Percentiles rank a stretch among this genome's conserved stretches.
phyloP scores from a whole-genome alignment of 2,329 filamentous ascomycete genomes.

The Fonsecaea monophora region DNA sequence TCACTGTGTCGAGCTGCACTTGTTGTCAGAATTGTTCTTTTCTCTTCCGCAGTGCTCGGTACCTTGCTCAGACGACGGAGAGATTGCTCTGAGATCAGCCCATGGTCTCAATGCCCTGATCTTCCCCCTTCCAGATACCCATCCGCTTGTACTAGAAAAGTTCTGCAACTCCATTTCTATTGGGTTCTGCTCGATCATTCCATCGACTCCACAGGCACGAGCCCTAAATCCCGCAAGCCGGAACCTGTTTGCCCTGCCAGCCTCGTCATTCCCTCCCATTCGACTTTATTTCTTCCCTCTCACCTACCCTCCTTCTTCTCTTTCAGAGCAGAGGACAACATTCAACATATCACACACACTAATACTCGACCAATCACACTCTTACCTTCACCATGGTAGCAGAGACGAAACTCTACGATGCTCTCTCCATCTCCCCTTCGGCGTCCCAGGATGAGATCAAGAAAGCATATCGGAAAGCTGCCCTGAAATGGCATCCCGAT shows the following conservation, averaged over 20 bases:
- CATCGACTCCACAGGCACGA: constrained; percentile 26
- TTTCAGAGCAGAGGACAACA: constrained; percentile 40
- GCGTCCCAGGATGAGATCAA: constrained; percentile 95
- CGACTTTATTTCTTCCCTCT: constrained; percentile 27
- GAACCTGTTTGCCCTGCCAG: constrained; percentile 15
- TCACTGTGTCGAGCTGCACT: neutral
- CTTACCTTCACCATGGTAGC: constrained; percentile 73
- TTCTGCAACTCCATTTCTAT: neutral
- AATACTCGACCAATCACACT: constrained; percentile 30
- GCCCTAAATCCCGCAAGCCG: constrained; percentile 31
- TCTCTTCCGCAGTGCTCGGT: neutral
- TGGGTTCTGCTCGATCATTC: constrained; percentile 33
- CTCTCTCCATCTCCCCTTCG: constrained; percentile 76
- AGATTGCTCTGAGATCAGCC: constrained; percentile 2
- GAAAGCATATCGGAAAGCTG: constrained; percentile 90
- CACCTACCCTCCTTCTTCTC: constrained; percentile 31
- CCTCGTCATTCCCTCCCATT: constrained; percentile 21
- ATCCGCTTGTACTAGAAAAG: neutral
- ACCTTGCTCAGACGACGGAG: neutral
- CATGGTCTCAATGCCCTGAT: neutral
- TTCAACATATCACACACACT: constrained; percentile 37
- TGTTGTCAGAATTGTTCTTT: neutral
- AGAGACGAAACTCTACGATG: constrained; percentile 94
- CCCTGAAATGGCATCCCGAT: constrained; percentile 92
- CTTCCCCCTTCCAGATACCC: neutral